Evolutionary conservation across 257 asterid species (phyloP), one percentile per base, ranked within the genome.

Genomic region (Ligustrum vulgare): DNA sequence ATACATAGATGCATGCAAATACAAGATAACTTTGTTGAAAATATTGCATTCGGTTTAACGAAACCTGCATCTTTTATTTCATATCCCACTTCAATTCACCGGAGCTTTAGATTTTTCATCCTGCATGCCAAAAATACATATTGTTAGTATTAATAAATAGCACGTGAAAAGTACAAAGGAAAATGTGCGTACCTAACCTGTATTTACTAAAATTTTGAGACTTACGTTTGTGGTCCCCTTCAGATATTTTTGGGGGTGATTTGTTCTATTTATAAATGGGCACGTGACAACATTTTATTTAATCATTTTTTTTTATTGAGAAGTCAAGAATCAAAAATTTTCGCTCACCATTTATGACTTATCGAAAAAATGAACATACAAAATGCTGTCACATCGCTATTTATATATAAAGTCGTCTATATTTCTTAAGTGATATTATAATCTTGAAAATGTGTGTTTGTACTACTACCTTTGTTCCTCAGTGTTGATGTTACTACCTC

Each of bases 51-150:
- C 7, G 8, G 6, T 8, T 6, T 56, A 8, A 36, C 39, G 39
- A 36, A 36, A 36, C 6, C 39, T 36, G 39, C 39, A 36, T 36
- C 39, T 36, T 36, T 51, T 51, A 51, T 51, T 51, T n/a, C 60
- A 18, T 51, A 23, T 51, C 60, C 9, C 2, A 36, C 39, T 36
- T 36, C 39, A 36, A 9, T 20, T 80, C 75, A 77, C 47, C 23
- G 62, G 54, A 69, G 66, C 72, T 67, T 67, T 6, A 58, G 69
- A 49, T 64, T 74, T 18, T 77, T 69, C 76, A 54, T 41, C 85
- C 85, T 81, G 85, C 85, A 56, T 75, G 68, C 13, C 32, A 56
- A 22, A 28, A 54, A 54, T 0, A n/a, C 5, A 20, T 51, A 56
- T 20, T 8, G 22, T 20, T 20, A 28, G 31, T 28, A 28, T 28